Percentiles rank a stretch among this genome's conserved stretches.
These are phyloP conservation scores for Phytophthora syringae DNA, from an alignment of 352 stramenopile species.

Conservation along the genomic window DNA sequence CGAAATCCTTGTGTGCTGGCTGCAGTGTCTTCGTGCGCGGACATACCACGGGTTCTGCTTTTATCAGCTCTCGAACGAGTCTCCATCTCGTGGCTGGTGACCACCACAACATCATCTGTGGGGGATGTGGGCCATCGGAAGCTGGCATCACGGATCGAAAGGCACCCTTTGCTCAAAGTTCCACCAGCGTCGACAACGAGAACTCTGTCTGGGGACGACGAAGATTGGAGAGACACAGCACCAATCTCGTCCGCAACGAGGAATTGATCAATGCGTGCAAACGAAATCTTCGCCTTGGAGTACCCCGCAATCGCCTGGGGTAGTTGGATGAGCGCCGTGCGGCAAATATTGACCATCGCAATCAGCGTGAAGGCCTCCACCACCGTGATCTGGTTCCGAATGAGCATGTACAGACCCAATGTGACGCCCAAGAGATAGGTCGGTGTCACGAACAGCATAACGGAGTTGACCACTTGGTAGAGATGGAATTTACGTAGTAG, in stretches of 20 bases:
- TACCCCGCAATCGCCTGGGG: constrained; percentile 43
- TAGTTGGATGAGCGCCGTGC: constrained; percentile 14
- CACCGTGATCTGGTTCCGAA: constrained; percentile 24
- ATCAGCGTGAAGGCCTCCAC: constrained; percentile 34
- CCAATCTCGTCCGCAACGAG: constrained; percentile 16
- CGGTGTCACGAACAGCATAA: constrained; percentile 58
- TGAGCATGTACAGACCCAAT: constrained; percentile 47
- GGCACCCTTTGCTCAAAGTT: not conserved
- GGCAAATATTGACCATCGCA: constrained; percentile 34
- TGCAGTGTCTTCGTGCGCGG: too few relatives aligned
- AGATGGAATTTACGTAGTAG: constrained; percentile 42
- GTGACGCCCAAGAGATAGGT: constrained; percentile 38
- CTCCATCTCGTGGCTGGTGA: too few relatives aligned
- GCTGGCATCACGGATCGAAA: constrained; percentile 13
- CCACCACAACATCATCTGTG: constrained; percentile 20
- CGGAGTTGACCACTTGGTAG: constrained; percentile 64
- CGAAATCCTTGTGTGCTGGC: constrained; percentile 17
- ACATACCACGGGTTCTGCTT: too few relatives aligned
- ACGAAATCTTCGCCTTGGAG: constrained; percentile 29
- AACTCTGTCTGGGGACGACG: not conserved
- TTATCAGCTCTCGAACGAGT: too few relatives aligned
- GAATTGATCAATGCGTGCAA: too few relatives aligned
- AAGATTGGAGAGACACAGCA: not conserved
- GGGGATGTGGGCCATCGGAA: constrained; percentile 22
- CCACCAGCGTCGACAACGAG: not conserved